These are phyloP conservation scores for Peronosclerospora sorghi DNA, from an alignment of 352 stramenopile species.

Conservation along the genomic window DNA sequence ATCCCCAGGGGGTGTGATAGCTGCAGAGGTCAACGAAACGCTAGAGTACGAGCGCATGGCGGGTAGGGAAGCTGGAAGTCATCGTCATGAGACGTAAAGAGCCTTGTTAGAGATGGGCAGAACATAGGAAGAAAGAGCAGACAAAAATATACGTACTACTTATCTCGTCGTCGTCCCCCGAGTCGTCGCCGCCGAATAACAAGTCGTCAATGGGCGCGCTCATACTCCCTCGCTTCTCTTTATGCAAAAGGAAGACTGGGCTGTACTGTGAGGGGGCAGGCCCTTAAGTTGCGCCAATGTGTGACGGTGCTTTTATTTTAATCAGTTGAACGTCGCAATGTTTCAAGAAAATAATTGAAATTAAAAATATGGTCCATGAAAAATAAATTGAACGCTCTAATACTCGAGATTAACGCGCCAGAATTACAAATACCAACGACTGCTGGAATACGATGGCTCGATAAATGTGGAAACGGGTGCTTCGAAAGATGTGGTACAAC, in stretches of 20 bases:
- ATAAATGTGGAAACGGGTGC: too few species aligned
- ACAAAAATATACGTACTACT: constrained; percentile 27
- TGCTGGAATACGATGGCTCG: too few species aligned
- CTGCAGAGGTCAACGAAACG: constrained; percentile 15
- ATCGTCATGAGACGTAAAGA: constrained; percentile 3
- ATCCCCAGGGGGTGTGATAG: constrained; percentile 15
- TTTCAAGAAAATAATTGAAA: too few species aligned
- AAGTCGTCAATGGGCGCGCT: constrained; percentile 79
- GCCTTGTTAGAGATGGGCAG: constrained; percentile 3
- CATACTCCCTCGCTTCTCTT: constrained; percentile 28
- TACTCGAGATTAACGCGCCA: too few species aligned
- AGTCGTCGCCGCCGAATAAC: constrained; percentile 74
- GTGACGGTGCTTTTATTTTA: too few species aligned
- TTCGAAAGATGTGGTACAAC: too few species aligned
- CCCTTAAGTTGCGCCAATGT: background rate
- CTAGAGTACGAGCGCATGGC: constrained; percentile 31
- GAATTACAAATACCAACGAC: too few species aligned
- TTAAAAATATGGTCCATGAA: too few species aligned
- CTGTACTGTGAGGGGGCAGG: background rate
- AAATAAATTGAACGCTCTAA: too few species aligned
- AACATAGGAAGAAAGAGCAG: background rate
- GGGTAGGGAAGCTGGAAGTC: constrained; percentile 10
- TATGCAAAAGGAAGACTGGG: constrained; percentile 12
- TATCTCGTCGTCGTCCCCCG: constrained; percentile 68
- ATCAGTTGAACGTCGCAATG: too few species aligned